Evolutionary conservation across 345 rosid genomes (phyloP), one percentile per base, ranked within the genome.

Genomic region (Pugionium dolabratum): DNA sequence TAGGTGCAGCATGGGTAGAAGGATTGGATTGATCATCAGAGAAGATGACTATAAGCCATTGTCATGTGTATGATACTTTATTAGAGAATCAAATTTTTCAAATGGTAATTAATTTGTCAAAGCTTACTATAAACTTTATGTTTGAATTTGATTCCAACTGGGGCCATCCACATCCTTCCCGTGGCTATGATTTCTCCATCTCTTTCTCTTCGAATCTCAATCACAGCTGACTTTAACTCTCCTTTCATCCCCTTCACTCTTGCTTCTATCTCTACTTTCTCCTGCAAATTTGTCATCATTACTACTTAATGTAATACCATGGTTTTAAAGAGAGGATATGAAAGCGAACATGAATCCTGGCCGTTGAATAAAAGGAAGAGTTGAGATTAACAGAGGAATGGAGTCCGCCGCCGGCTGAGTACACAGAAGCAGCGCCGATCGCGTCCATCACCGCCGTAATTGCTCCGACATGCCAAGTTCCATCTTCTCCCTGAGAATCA

Each of bases 221-320:
- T 76, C 47, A 66, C 51, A 62, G 73, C 85, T 4, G 77, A 70
- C 6, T 79, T 53, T 18, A 86, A 73, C 49, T 60, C 78, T 51
- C 83, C 93, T 43, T 45, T 81, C 4, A 37, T 51, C 10, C 82
- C 86, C 3, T 42, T 70, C n/a, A 85, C 82, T 69, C 66, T 79
- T 46, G 85, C 92, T 69, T 82, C 83, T 41, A 86, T 42, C 71
- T 82, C 89, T 42, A 86, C 85, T 64, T 75, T 88, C 67, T 84
- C 93, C 91, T 82, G 79, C 79, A 68, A 68, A 61, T 26, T 33
- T 37, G 1, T 39, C 28, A 2, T 10, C 5, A 31, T 59, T 36
- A 26, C 5, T 54, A 6, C 11, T 56, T 29, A 49, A 34, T 40
- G 9, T 9, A 50, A 6, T 30, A 50, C 4, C 36, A 29, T 29